phyloP scores from a whole-genome alignment of 2,329 filamentous ascomycete genomes.

The Aspergillus neotritici region DNA sequence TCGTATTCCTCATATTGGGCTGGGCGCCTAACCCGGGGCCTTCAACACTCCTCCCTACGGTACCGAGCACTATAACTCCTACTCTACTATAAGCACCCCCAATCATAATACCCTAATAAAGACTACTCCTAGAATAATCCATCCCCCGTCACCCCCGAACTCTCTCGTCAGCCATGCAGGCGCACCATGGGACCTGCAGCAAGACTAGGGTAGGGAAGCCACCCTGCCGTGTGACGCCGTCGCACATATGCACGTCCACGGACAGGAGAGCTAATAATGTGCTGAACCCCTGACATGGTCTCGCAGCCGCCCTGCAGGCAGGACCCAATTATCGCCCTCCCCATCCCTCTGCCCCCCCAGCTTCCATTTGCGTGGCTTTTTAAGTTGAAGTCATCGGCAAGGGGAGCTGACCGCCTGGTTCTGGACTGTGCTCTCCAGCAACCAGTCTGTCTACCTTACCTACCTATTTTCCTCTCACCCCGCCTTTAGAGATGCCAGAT shows the following conservation, averaged over 20 bases:
- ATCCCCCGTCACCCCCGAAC: background rate
- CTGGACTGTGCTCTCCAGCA: background rate
- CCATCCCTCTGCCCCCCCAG: background rate
- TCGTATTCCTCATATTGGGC: no score
- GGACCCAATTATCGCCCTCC: background rate
- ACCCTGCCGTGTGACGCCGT: conserved; percentile 10
- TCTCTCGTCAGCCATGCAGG: conserved; percentile 6
- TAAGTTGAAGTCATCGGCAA: conserved; percentile 13
- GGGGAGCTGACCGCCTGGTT: conserved; percentile 2
- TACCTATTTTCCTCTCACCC: background rate
- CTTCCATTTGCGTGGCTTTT: conserved; percentile 6
- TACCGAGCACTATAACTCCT: no score
- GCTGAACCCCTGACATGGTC: conserved; percentile 11
- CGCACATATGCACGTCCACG: conserved; percentile 1
- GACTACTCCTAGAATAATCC: background rate
- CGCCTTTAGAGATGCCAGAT: background rate
- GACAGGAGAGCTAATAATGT: conserved; percentile 4
- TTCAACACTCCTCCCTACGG: no score
- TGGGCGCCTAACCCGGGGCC: no score
- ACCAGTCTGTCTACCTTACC: background rate
- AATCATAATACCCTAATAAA: no score
- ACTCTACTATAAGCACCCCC: no score
- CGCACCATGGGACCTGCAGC: conserved; percentile 14
- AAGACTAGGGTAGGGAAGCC: conserved; percentile 5
- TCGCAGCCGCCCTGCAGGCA: conserved; percentile 3